Evolutionary conservation across 2,329 filamentous ascomycete genomes (phyloP), one percentile per base, ranked within the genome.

Genomic region (Aspergillus piperis): DNA sequence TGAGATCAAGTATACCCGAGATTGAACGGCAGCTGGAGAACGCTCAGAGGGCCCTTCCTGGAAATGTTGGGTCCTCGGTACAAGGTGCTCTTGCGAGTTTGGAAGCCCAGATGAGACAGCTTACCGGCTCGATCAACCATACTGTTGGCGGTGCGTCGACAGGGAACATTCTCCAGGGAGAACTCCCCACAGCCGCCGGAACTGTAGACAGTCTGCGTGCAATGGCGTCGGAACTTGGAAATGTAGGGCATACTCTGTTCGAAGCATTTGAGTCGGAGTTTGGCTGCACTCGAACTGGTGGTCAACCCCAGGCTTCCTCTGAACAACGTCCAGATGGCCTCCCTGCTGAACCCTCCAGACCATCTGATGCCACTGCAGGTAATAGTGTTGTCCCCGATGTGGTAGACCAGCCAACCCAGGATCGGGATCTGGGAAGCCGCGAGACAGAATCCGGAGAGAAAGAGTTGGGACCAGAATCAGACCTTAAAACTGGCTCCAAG

Each of bases 201-300:
- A 65, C 78, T 13, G 69, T 77, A 7, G 69, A 73, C 36, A 70
- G 73, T 25, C 68, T 82, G 38, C 76, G 73, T 53, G 70, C 64
- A 55, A 73, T 82, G 64, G 73, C 78, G 3, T 66, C 69, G n/a
- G 77, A 79, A 50, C 64, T 81, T 48, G 75, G 76, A 49, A 68
- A 78, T 48, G 71, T 77, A 53, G 72, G 76, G 4, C 70, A 71
- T 51, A 74, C 75, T 8, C 62, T 80, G 17, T 75, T 76, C 56
- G 63, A 74, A 6, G 68, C 73, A 0, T 77, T 79, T 50, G 74
- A 77, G 58, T 61, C 66, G 13, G 75, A 76, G 50, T 70, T 77
- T 54, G 67, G 70, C 21, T 68, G 67, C 52, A 57, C 56, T 59
- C 56, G 30, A 3, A 60, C 64, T 1, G 58, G 47, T n/a, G 32